Conservation (phyloP, 148 eudicot species). For the Fagopyrum homotropicum region DNA sequence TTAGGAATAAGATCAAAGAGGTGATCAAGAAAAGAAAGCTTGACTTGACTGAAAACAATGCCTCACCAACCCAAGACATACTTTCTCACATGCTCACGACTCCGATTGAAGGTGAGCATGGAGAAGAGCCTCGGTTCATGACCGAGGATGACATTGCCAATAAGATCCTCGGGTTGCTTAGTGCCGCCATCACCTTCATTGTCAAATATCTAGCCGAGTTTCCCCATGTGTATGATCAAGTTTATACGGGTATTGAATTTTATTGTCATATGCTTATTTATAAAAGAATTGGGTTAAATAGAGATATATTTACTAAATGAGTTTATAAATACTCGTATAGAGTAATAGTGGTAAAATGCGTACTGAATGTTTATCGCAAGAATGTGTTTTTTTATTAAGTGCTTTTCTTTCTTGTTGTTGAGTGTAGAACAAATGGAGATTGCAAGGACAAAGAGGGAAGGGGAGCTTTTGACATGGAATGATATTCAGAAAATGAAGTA, state of each 20-base stretch:
- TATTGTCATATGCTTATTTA: too few species aligned
- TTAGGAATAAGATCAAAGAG: slow-evolving; percentile 8
- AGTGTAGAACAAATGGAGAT: slow-evolving; percentile 28
- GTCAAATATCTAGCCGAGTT: slow-evolving; percentile 22
- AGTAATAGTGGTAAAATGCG: too few species aligned
- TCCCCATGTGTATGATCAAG: slow-evolving; percentile 23
- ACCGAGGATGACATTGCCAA: slow-evolving; percentile 17
- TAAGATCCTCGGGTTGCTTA: slow-evolving; percentile 21
- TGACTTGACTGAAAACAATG: slow-evolving; percentile 16
- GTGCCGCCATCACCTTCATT: slow-evolving; percentile 19
- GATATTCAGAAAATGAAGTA: slow-evolving; percentile 28
- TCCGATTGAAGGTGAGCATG: not conserved
- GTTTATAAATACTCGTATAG: too few species aligned
- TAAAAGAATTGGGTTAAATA: too few species aligned
- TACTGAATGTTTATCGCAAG: too few species aligned
- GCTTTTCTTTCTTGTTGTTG: not conserved
- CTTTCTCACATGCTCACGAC: slow-evolving; percentile 21
- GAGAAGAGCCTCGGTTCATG: not conserved
- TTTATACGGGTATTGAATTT: slow-evolving; percentile 17
- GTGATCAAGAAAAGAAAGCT: slow-evolving; percentile 14
- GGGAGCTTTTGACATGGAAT: slow-evolving; percentile 22
- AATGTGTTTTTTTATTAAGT: not conserved
- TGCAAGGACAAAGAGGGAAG: slow-evolving; percentile 10
- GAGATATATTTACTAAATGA: too few species aligned
- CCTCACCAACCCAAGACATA: slow-evolving; percentile 18